phyloP scores from a whole-genome alignment of 1,139 yeast genomes.

The Scheffersomyces quercinus region DNA sequence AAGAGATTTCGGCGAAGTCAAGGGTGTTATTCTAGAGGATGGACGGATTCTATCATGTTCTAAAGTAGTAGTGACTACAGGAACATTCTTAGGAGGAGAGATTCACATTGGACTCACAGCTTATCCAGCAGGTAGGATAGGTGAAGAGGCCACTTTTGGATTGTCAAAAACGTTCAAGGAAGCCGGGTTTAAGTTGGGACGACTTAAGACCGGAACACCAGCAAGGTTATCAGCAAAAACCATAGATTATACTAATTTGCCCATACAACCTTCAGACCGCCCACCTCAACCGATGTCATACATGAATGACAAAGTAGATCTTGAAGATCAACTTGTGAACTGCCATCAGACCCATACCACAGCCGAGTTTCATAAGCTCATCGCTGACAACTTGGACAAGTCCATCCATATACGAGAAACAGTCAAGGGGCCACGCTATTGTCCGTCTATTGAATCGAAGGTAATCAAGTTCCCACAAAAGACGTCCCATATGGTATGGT shows the following conservation, averaged over 20 bases:
- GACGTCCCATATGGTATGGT: slow-evolving; percentile 80
- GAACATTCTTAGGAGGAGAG: slow-evolving; percentile 93
- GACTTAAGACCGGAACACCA: slow-evolving; percentile 97
- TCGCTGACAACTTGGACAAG: slow-evolving; percentile 70
- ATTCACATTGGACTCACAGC: slow-evolving; percentile 83
- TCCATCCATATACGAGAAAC: slow-evolving; percentile 92
- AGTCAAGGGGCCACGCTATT: slow-evolving; percentile 94
- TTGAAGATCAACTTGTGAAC: slow-evolving; percentile 56
- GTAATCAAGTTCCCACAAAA: slow-evolving; percentile 79
- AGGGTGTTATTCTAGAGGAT: slow-evolving; percentile 71
- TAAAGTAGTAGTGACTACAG: slow-evolving; percentile 87
- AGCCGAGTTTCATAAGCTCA: slow-evolving; percentile 66
- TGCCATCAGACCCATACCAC: slow-evolving; percentile 86
- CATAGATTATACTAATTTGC: slow-evolving; percentile 62
- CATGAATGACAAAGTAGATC: slow-evolving; percentile 65
- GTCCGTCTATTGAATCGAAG: slow-evolving; percentile 95
- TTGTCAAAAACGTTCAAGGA: slow-evolving; percentile 72
- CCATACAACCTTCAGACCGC: slow-evolving; percentile 73
- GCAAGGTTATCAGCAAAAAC: slow-evolving; percentile 76
- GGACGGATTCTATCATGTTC: slow-evolving; percentile 63
- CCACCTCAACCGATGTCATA: slow-evolving; percentile 91
- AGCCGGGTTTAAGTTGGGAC: slow-evolving; percentile 81
- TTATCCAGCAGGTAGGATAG: slow-evolving; percentile 90
- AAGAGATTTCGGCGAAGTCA: slow-evolving; percentile 45
- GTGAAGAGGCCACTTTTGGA: slow-evolving; percentile 91